These are phyloP conservation scores for Austroboletus eburneus DNA, from an alignment of 768 basidiomycete species.

Conservation along the genomic window DNA sequence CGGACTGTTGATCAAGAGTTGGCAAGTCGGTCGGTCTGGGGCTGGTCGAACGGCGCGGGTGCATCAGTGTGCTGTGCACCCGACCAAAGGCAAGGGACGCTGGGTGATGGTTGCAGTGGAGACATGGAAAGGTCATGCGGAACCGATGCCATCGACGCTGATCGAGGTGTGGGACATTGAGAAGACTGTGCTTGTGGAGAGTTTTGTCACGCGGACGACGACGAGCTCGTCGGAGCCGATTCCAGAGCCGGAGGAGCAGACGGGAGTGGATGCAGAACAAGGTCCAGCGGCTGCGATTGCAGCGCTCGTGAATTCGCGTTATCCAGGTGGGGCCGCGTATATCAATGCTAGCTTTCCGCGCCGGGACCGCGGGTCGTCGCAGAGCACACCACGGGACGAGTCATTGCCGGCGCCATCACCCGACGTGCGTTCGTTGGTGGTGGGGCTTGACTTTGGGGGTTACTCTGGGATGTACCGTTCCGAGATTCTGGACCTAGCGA, in stretches of 20 bases:
- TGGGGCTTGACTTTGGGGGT: conserved; percentile 76
- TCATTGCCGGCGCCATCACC: conserved; percentile 47
- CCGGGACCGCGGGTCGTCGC: conserved; percentile 30
- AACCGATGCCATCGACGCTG: conserved; percentile 44
- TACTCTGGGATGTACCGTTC: conserved; percentile 50
- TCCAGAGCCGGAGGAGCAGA: conserved; percentile 50
- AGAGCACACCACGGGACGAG: conserved; percentile 32
- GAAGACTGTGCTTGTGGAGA: conserved; percentile 72
- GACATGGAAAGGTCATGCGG: conserved; percentile 37
- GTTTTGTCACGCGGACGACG: conserved; percentile 57
- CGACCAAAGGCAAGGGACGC: conserved; percentile 79
- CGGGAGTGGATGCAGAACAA: conserved; percentile 52
- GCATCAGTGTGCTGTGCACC: conserved; percentile 77
- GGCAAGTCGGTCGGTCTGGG: conserved; percentile 65
- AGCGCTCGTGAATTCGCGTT: conserved; percentile 69
- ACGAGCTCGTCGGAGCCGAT: conserved; percentile 42
- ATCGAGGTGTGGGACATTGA: conserved; percentile 95
- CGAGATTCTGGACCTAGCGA: conserved; percentile 43
- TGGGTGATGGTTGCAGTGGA: conserved; percentile 88
- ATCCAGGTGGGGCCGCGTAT: conserved; percentile 35
- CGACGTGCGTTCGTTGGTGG: conserved; percentile 66
- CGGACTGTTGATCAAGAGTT: conserved; percentile 81
- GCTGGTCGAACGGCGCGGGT: conserved; percentile 54
- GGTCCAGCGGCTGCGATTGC: conserved; percentile 75
- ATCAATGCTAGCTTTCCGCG: conserved; percentile 15